Base-by-base conservation (phyloP, 768 basidiomycete species). In the Suillus subluteus region DNA sequence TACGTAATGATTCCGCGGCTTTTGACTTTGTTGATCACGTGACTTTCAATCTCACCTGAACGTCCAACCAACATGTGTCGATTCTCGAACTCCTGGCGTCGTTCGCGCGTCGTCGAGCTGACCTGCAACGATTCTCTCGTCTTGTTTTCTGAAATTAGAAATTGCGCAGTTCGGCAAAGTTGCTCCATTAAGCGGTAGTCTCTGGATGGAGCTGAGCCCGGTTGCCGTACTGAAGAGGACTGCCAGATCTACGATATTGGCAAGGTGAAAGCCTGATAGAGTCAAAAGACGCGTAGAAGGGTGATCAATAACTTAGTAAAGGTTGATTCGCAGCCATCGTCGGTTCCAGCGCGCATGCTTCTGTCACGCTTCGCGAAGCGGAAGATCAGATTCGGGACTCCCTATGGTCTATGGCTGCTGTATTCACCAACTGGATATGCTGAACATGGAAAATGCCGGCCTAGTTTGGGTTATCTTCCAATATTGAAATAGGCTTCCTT, bases 401-500 rank as follows among this genome's bases (percentile, higher is more conserved):
- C 12, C 55, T 56, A 13, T 35, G 21, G 52, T 52, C 9, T 37
- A 1, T 37, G 32, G 6, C 35, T 40, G 38, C 30, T 54, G 26
- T 54, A 32, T 55, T 55, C 54, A 35, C 54, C 21, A 35, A 56
- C 38, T 30, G 26, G 7, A 59, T 58, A 18, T 26, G 2, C 58
- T 61, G 26, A 30, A 30, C 26, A 61, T 61, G 41, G 59, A 32
- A 61, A 61, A 43, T 43, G 41, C 59, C 18, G 26, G 15, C 21
- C 59, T 58, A 21, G 55, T 52, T 66, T 63, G 30, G 44, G 69
- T 73, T 66, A 18, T 40, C 76, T 76, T 75, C 74, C 67, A 69
- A 73, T 67, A 65, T 65, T 55, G 54, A 63, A 67, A 61, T 67
- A 58, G 23, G 63, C 59, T 65, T 67, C 71, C 67, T 72, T 73